A percentile compares a stretch with the other conserved stretches of the same genome.
phyloP scores from a whole-genome alignment of 306 rosid species.

The Malus sieversii region DNA sequence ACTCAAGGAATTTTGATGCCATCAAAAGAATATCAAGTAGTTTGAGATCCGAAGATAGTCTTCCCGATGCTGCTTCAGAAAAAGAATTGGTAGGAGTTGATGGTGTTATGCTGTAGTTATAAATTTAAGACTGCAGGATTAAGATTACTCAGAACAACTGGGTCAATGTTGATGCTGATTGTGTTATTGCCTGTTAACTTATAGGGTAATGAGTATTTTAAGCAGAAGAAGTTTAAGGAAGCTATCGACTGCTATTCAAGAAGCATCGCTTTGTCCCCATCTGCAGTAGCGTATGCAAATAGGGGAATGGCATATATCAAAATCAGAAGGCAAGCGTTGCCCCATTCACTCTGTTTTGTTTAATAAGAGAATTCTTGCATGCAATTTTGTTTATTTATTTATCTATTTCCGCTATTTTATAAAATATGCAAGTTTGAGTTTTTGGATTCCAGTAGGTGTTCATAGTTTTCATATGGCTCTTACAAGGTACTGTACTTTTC shows the following conservation, averaged over 20 bases:
- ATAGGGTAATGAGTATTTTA: slow-evolving; percentile 92
- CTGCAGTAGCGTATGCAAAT: slow-evolving; percentile 93
- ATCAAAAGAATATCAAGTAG: slow-evolving; percentile 31
- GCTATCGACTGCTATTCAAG: slow-evolving; percentile 86
- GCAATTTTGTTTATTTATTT: background rate
- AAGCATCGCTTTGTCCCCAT: slow-evolving; percentile 84
- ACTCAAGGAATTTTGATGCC: slow-evolving; percentile 37
- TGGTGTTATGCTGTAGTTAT: background rate
- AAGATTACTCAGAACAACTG: background rate
- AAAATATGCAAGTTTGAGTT: background rate
- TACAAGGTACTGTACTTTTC: background rate
- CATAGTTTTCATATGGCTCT: background rate
- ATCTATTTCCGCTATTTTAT: background rate
- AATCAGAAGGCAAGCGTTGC: slow-evolving; percentile 52
- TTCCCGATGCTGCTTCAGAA: slow-evolving; percentile 79
- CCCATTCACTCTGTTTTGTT: background rate
- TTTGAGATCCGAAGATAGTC: slow-evolving; percentile 42
- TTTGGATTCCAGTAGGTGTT: slow-evolving; percentile 4
- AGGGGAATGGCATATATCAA: slow-evolving; percentile 93
- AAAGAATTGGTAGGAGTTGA: slow-evolving; percentile 62
- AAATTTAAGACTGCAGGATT: background rate
- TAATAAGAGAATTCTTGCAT: background rate
- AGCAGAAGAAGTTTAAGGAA: slow-evolving; percentile 87
- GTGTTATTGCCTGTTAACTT: slow-evolving; percentile 18
- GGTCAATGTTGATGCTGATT: slow-evolving; percentile 1